Percentiles rank a stretch among this genome's conserved stretches.
Conservation (phyloP, 176 grass and related monocot genomes). For the Oryza meyeriana region DNA sequence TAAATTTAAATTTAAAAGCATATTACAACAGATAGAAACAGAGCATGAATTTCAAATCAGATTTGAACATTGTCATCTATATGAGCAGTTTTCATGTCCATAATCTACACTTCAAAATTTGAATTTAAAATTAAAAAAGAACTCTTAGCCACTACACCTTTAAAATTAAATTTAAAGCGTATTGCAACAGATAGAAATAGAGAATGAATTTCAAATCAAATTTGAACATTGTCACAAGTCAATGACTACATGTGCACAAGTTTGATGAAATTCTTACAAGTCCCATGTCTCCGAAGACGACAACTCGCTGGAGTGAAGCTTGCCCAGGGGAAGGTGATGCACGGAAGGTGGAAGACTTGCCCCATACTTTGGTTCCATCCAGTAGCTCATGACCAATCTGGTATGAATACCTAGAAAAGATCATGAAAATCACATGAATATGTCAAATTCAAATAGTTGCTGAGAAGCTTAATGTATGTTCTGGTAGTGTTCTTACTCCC, state of each 20-base stretch:
- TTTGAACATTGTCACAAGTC: background rate
- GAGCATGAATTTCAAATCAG: too few relatives aligned
- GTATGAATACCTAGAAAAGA: constrained; percentile 55
- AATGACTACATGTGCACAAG: background rate
- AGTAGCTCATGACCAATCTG: constrained; percentile 59
- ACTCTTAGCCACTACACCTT: too few relatives aligned
- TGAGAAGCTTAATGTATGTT: background rate
- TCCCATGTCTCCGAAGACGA: constrained; percentile 90
- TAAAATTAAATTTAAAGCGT: too few relatives aligned
- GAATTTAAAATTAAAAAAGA: too few relatives aligned
- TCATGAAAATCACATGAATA: background rate
- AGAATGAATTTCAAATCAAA: background rate
- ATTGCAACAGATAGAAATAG: too few relatives aligned
- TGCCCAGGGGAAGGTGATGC: constrained; percentile 74
- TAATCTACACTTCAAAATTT: too few relatives aligned
- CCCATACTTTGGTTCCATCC: constrained; percentile 56
- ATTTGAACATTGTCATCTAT: too few relatives aligned
- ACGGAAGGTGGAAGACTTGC: constrained; percentile 61
- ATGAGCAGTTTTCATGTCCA: too few relatives aligned
- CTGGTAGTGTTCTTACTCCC: constrained; percentile 42
- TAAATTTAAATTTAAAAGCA: too few relatives aligned
- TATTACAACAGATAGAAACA: too few relatives aligned
- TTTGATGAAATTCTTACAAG: background rate
- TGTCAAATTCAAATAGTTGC: background rate
- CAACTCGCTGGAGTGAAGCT: constrained; percentile 63